phyloP scores from a whole-genome alignment of 345 rosid genomes.

The Aquilaria malaccensis region DNA sequence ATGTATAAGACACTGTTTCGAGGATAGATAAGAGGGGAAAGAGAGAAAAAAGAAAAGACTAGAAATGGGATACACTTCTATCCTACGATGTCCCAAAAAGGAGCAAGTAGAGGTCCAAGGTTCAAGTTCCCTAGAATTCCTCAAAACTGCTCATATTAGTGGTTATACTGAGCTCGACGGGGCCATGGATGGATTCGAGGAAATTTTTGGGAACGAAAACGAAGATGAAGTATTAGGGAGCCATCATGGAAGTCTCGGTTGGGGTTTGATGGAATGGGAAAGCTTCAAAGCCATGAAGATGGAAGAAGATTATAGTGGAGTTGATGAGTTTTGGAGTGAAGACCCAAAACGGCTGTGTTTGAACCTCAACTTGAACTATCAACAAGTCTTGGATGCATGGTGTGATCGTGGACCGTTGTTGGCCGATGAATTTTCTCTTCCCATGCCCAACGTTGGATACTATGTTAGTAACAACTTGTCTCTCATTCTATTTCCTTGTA shows the following conservation, averaged over 20 bases:
- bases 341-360: conserved; percentile 29
- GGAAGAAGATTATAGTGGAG: conserved; percentile 19
- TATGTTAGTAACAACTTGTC: conserved; percentile 36
- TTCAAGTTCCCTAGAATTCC: conserved; percentile 1
- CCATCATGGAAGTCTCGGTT: conserved; percentile 11
- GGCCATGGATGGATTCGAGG: conserved; percentile 23
- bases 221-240: conserved; percentile 14
- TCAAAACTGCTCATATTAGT: conserved; percentile 3
- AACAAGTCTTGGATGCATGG: conserved; percentile 70
- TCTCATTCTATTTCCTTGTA: conserved; percentile 10
- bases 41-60: not conserved
- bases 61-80: conserved; percentile 26
- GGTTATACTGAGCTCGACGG: conserved; percentile 12
- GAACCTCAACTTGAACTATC: conserved; percentile 68
- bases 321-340: conserved; percentile 23
- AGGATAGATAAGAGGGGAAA: not conserved
- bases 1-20: not conserved
- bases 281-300: conserved; percentile 20
- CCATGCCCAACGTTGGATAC: conserved; percentile 21
- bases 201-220: conserved; percentile 22
- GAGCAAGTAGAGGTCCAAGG: conserved; percentile 34
- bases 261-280: conserved; percentile 38
- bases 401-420: conserved; percentile 39
- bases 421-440: conserved; percentile 29
- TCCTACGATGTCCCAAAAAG: conserved; percentile 33